These are phyloP conservation scores for Erodium moschatum DNA, from an alignment of 441 rosid genomes.

Conservation along the genomic window DNA sequence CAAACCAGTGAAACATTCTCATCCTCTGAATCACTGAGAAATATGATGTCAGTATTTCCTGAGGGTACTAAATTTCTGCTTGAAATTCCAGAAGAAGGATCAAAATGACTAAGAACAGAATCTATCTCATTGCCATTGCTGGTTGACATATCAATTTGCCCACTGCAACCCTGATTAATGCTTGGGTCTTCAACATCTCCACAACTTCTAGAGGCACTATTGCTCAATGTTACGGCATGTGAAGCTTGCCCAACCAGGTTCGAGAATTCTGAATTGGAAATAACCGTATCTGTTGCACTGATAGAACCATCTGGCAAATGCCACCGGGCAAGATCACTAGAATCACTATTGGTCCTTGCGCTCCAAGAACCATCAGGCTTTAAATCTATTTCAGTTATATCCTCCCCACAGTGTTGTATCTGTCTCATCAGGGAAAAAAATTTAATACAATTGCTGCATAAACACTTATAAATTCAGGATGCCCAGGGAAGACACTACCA, in stretches of 20 bases:
- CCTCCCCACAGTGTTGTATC: constrained; percentile 26
- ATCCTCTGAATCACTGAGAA: constrained; percentile 31
- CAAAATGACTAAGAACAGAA: constrained; percentile 14
- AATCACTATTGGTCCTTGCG: constrained; percentile 21
- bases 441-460: background rate
- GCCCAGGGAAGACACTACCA: constrained; percentile 16
- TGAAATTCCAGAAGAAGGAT: constrained; percentile 8
- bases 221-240: constrained; percentile 19
- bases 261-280: constrained; percentile 10
- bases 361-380: constrained; percentile 32
- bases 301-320: constrained; percentile 25
- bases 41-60: constrained; percentile 14
- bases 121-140: constrained; percentile 15
- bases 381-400: constrained; percentile 26
- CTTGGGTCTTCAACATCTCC: constrained; percentile 20
- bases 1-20: constrained; percentile 17
- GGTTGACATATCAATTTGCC: constrained; percentile 5
- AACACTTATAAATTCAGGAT: background rate
- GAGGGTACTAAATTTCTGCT: constrained; percentile 8
- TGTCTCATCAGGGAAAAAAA: constrained; percentile 11
- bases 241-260: constrained; percentile 12
- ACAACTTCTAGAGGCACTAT: constrained; percentile 20
- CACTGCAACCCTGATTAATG: constrained; percentile 18
- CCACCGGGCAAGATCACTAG: constrained; percentile 21
- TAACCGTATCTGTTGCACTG: constrained; percentile 9